Evolutionary conservation across 2,329 filamentous ascomycete genomes (phyloP).

Genomic region (Monilinia fructigena): DNA sequence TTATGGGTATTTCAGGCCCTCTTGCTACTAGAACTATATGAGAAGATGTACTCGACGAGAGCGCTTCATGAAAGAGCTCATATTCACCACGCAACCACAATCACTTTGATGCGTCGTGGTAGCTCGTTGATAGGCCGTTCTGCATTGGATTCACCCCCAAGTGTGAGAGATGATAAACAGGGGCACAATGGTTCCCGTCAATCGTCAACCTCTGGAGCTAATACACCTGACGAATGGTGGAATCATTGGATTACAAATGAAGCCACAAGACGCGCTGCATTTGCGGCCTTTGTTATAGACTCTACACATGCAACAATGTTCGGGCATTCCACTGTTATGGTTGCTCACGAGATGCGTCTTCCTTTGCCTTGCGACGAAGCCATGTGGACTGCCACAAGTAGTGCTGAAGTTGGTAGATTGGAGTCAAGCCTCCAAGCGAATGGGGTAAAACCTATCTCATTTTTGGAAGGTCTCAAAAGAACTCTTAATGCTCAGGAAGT

Average conservation of each 20-base stretch:
- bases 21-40: conserved; percentile 85
- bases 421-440: conserved; percentile 78
- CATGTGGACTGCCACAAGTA: conserved; percentile 86
- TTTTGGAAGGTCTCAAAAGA: conserved; percentile 86
- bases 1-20: conserved; percentile 95
- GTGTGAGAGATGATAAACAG: conserved; percentile 50
- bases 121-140: conserved; percentile 86
- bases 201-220: conserved; percentile 61
- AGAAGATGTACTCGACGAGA: conserved; percentile 96
- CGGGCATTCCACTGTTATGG: conserved; percentile 94
- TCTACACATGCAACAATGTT: conserved; percentile 98
- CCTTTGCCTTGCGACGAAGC: conserved; percentile 90
- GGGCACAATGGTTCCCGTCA: conserved; percentile 55
- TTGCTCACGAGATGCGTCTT: conserved; percentile 89
- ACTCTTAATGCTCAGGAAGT: conserved; percentile 85
- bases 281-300: conserved; percentile 92
- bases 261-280: conserved; percentile 83
- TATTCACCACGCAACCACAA: conserved; percentile 92
- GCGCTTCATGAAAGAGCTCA: conserved; percentile 91
- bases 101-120: conserved; percentile 92
- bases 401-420: conserved; percentile 79
- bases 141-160: conserved; percentile 79
- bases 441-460: conserved; percentile 80
- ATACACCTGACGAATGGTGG: conserved; percentile 88
- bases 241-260: conserved; percentile 94